phyloP scores from a whole-genome alignment of 208 protist genomes.

The Angomonas ambiguus region DNA sequence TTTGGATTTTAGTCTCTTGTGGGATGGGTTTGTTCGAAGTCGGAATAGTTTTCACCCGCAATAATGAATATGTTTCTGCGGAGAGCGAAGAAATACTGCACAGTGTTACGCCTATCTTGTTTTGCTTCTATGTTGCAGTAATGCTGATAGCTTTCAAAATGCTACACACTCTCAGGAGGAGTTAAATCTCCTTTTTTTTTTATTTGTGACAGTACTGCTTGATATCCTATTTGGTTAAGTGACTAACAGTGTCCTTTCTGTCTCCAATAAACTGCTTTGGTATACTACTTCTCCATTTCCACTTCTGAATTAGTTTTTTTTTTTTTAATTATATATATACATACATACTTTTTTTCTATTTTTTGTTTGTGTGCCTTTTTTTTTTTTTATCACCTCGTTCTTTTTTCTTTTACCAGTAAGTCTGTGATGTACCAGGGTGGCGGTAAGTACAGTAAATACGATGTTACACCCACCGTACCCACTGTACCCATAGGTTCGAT shows the following conservation, averaged over 20 bases:
- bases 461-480: neutral
- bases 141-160: neutral
- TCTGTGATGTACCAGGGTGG: neutral
- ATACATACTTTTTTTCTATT: conserved; percentile 10
- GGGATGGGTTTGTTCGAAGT: neutral
- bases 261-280: too few species aligned
- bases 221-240: too few species aligned
- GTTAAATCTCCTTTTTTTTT: neutral
- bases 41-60: neutral
- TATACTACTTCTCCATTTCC: neutral
- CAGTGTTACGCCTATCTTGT: neutral
- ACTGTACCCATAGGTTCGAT: conserved; percentile 6
- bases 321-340: conserved; percentile 14
- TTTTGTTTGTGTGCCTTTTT: conserved; percentile 2
- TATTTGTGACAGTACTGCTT: neutral
- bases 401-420: neutral
- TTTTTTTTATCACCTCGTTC: conserved; percentile 1
- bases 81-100: neutral
- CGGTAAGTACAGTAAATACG: neutral
- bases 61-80: neutral
- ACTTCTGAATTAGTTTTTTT: neutral
- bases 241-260: too few species aligned
- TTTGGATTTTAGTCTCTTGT: too few species aligned
- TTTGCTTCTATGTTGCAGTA: neutral
- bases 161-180: too few species aligned